Base-by-base conservation (phyloP, 768 basidiomycete genomes). In the Nidularia sp. region DNA sequence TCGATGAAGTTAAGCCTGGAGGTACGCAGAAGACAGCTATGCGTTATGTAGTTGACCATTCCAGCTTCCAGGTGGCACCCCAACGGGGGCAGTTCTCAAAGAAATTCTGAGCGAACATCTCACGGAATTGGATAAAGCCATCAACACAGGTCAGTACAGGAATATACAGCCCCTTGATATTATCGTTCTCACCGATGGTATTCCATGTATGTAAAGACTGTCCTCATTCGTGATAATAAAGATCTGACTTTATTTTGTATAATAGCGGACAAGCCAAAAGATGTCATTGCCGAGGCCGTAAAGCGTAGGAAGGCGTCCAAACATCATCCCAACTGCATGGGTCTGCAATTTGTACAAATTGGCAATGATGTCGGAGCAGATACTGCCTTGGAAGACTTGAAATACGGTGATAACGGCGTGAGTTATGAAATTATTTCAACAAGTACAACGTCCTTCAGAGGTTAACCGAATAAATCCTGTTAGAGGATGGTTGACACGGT, bases 331-430 rank as follows among this genome's bases (percentile, higher is more conserved):
- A 70, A 70, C 45, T 60, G 60, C 34, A 60, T 69, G 33, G 66
- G 64, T 9, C 60, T 70, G 10, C 66, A 70, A 46, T 62, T 70
- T 45, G 66, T 69, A 3, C 69, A 70, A 48, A 66, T 70, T n/a
- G 69, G 66, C 33, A 55, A 67, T 41, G 64, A 65, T 35, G 25
- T 44, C 5, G 25, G 49, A 1, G 64, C 64, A 4, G 55, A 56
- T n/a, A 45, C 39, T 1, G 65, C 57, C 7, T 53, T 70, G 29
- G 54, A 57, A 34, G 52, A 59, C 29, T 56, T 70, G 33, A 61
- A 63, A 45, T 54, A 61, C 25, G 59, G 64, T n/a, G 59, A 63
- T 34, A 59, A 66, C 34, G 63, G 62, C 31, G 67, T 67, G 53
- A 49, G 63, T 49, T n/a, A n/a, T n/a, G n/a, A n/a, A n/a, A n/a